Evolutionary conservation across 2,329 filamentous ascomycete species (phyloP).

Genomic region (Plenodomus biglobosus): DNA sequence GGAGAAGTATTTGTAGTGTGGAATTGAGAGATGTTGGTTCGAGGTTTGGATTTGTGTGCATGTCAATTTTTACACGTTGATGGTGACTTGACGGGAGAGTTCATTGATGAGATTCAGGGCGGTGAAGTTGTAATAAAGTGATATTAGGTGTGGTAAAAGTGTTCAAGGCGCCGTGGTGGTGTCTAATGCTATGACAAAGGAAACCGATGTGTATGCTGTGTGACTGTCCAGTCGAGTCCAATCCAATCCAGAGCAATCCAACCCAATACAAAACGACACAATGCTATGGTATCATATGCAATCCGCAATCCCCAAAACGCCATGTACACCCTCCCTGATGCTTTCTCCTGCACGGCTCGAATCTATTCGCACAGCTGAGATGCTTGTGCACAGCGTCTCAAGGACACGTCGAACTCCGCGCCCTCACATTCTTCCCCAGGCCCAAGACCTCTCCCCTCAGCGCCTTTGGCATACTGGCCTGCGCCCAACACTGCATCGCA

Average conservation of each 20-base stretch:
- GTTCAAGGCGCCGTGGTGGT: neutral
- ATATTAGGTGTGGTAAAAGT: too few relatives aligned
- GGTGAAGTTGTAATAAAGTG: too few relatives aligned
- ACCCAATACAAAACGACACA: neutral
- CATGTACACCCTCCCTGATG: neutral
- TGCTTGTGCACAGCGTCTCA: slow-evolving; percentile 7
- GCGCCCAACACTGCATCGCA: slow-evolving; percentile 49
- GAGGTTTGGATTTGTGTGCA: too few relatives aligned
- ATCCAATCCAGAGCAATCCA: neutral
- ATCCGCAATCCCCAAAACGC: slow-evolving; percentile 6
- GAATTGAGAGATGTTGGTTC: neutral
- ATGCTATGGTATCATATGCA: slow-evolving; percentile 18
- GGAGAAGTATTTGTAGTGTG: slow-evolving; percentile 34
- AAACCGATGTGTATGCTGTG: neutral
- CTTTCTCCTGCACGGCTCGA: neutral
- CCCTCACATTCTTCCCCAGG: slow-evolving; percentile 17
- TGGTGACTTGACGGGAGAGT: too few relatives aligned
- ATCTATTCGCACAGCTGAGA: neutral
- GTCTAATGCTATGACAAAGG: slow-evolving; percentile 8
- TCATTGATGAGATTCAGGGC: too few relatives aligned
- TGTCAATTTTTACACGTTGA: too few relatives aligned
- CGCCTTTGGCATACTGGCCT: slow-evolving; percentile 29
- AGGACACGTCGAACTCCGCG: slow-evolving; percentile 38
- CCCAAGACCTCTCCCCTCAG: slow-evolving; percentile 29
- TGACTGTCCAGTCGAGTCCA: neutral